Evolutionary conservation across 1,284 basidiomycete genomes (phyloP).

Genomic region (Moesziomyces sp.): DNA sequence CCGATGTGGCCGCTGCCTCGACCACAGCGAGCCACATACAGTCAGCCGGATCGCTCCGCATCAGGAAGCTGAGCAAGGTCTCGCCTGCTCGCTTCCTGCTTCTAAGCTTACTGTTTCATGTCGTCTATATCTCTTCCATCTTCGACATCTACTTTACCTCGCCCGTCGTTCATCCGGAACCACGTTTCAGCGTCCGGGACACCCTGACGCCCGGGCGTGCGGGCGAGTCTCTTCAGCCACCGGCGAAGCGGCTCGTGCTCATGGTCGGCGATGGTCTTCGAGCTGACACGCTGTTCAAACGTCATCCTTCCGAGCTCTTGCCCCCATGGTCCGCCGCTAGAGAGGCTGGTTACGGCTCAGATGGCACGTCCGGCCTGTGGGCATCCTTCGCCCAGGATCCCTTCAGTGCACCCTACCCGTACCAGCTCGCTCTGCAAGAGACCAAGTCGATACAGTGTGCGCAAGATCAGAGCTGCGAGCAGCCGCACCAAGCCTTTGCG

Average conservation of each 20-base stretch:
- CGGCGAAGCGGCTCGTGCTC: conserved; percentile 80
- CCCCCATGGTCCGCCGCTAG: conserved; percentile 45
- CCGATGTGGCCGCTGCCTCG: background rate
- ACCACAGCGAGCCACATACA: background rate
- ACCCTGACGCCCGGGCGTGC: conserved; percentile 12
- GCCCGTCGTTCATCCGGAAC: conserved; percentile 66
- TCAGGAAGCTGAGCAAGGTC: conserved; percentile 66
- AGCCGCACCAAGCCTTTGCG: conserved; percentile 63
- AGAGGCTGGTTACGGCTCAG: conserved; percentile 2
- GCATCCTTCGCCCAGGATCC: conserved; percentile 26
- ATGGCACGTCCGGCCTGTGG: conserved; percentile 25
- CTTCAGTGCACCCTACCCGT: conserved; percentile 26
- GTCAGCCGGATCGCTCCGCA: background rate
- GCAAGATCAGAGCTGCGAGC: background rate
- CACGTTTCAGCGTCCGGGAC: conserved; percentile 42
- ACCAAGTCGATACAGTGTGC: background rate
- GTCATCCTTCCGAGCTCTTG: conserved; percentile 23
- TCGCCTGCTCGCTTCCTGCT: conserved; percentile 72
- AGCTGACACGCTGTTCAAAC: conserved; percentile 80
- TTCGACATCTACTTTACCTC: conserved; percentile 89
- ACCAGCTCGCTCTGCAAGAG: conserved; percentile 17
- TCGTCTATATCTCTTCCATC: conserved; percentile 68
- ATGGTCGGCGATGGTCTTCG: conserved; percentile 81
- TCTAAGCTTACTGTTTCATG: conserved; percentile 56
- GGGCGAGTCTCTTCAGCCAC: conserved; percentile 55